A percentile compares a stretch with the other conserved stretches of the same genome.
These are phyloP conservation scores for Amaranthus tricolor DNA, from an alignment of 179 eudicot species.

Conservation along the genomic window DNA sequence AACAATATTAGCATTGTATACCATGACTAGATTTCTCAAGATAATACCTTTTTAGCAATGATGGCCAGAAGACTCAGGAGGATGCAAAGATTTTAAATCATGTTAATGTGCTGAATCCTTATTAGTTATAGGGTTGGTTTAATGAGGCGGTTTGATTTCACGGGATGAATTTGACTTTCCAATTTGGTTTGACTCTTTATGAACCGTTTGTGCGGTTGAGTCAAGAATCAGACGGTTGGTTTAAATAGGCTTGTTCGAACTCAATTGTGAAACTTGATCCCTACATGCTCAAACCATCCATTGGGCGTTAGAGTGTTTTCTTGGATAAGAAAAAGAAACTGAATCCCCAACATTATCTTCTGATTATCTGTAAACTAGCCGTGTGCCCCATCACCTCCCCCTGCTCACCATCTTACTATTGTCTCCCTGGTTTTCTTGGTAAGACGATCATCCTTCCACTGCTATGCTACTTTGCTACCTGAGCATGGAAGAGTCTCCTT, in stretches of 20 bases:
- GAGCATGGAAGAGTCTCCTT: not conserved
- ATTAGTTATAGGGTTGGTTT: not conserved
- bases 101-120: not conserved
- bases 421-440: not conserved
- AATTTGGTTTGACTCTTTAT: not conserved
- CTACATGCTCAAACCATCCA: not conserved
- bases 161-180: not conserved
- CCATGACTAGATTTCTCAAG: not conserved
- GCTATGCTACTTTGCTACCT: not conserved
- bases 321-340: too few relatives aligned
- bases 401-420: not conserved
- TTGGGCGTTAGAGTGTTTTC: not conserved
- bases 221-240: not conserved
- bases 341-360: not conserved
- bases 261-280: not conserved
- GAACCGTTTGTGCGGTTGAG: not conserved
- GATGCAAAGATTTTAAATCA: not conserved
- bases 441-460: not conserved
- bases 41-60: not conserved
- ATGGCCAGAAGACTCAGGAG: not conserved
- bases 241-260: not conserved
- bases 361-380: not conserved
- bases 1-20: not conserved
- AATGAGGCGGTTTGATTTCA: not conserved
- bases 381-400: too few relatives aligned